Base-by-base conservation (phyloP, 495 filamentous ascomycete species). In the Xylaria cubensis region DNA sequence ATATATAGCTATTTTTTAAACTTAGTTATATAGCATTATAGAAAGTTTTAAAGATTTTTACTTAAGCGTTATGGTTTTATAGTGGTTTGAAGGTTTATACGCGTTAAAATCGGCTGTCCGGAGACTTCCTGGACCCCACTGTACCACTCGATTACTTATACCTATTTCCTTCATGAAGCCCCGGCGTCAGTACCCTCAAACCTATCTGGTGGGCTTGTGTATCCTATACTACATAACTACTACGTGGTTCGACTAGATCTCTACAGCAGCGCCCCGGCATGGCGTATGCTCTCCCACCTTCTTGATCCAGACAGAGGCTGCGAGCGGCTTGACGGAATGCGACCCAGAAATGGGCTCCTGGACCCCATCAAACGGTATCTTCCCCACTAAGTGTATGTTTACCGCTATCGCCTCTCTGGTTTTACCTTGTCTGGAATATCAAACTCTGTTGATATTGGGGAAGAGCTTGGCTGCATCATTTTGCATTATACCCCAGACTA, bases 251-350 rank as follows among this genome's bases (percentile, higher is more conserved):
- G 64, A 67, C 53, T 56, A 21, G 29, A 34, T 67, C 36, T 55
- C 65, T 67, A n/a, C 64, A 53, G 48, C 48, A 53, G 48, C 48
- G 46, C 64, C 32, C 15, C 64, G 24, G 9, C 46, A 53, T 67
- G 29, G 48, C 64, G 29, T 53, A 53, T 67, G 1, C 48, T 66
- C 64, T 67, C 32, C 50, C 65, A 67, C 65, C 65, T 67, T 67
- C 65, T 67, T 13, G 32, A 67, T 67, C 34, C 50, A 55, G 50
- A 67, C 46, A 42, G 44, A 44, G n/a, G 64, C 50, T 67, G 36
- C 65, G 65, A 42, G 50, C 65, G 65, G 67, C 51, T 39, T 48
- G 51, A 15, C 39, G 53, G 51, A 59, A 61, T 59, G 13, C 67
- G 59, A 69, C 53, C 24, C 56, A n/a, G 39, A 44, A 26, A 26